Conservation (phyloP, 495 filamentous ascomycete species). For the Xylaria bambusicola region DNA sequence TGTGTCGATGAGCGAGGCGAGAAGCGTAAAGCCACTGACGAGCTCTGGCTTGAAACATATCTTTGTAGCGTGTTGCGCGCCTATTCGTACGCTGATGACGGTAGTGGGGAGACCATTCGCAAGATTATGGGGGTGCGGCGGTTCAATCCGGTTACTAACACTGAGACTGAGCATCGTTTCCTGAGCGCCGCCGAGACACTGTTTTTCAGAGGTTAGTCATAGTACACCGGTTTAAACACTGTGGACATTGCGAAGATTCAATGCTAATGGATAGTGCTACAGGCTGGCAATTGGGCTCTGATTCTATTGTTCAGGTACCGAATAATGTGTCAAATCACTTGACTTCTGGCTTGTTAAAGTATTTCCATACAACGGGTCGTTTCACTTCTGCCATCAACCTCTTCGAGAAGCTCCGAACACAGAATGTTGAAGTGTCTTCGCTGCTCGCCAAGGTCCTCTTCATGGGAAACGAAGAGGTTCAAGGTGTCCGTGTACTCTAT, state of each 20-base stretch:
- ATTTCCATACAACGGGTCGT: constrained; percentile 93
- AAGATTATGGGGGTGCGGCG: constrained; percentile 91
- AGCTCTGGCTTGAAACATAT: constrained; percentile 95
- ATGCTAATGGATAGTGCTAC: constrained; percentile 15
- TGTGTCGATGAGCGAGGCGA: constrained; percentile 96
- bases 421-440: constrained; percentile 91
- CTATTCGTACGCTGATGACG: constrained; percentile 95
- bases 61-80: constrained; percentile 90
- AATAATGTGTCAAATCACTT: constrained; percentile 97
- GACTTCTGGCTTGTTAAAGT: constrained; percentile 87
- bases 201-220: constrained; percentile 79
- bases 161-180: constrained; percentile 95
- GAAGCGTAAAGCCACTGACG: constrained; percentile 86
- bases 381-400: constrained; percentile 97
- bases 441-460: constrained; percentile 86
- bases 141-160: constrained; percentile 97
- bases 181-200: constrained; percentile 91
- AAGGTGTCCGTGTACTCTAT: constrained; percentile 84
- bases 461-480: constrained; percentile 93
- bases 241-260: neutral
- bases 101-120: constrained; percentile 84
- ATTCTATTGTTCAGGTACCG: constrained; percentile 95
- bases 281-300: constrained; percentile 95
- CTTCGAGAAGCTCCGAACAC: constrained; percentile 90
- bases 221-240: neutral